A percentile compares a stretch with the other conserved stretches of the same genome.
These are phyloP conservation scores for Acacia acuminata DNA, from an alignment of 306 rosid species.

Conservation along the genomic window DNA sequence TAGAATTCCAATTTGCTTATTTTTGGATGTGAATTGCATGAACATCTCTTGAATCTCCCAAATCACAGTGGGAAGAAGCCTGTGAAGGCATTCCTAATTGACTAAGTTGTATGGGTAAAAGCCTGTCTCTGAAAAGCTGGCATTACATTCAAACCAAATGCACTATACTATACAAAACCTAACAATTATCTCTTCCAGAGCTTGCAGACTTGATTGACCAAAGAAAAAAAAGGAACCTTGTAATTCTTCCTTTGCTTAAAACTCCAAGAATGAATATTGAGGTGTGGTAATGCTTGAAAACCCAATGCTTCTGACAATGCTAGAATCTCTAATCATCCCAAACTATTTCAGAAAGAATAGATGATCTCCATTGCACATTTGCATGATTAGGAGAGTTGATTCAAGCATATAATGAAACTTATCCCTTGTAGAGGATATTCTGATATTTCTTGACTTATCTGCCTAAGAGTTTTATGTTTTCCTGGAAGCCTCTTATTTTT, in stretches of 20 bases:
- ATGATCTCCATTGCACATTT: background rate
- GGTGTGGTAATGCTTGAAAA: background rate
- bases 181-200: background rate
- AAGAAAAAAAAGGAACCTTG: background rate
- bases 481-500: conserved; percentile 8
- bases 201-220: background rate
- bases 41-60: background rate
- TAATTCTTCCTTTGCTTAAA: background rate
- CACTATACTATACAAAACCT: background rate
- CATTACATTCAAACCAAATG: background rate
- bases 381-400: background rate
- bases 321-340: background rate
- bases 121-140: background rate
- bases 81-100: conserved; percentile 2
- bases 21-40: background rate
- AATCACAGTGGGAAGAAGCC: background rate
- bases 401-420: background rate
- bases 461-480: background rate
- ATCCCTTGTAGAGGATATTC: background rate
- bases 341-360: background rate
- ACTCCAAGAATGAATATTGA: background rate
- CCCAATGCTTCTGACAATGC: background rate
- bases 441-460: background rate
- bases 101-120: background rate
- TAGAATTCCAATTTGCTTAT: background rate